Base-by-base conservation (phyloP, 495 filamentous ascomycete genomes). In the Penicillium diatomitis region DNA sequence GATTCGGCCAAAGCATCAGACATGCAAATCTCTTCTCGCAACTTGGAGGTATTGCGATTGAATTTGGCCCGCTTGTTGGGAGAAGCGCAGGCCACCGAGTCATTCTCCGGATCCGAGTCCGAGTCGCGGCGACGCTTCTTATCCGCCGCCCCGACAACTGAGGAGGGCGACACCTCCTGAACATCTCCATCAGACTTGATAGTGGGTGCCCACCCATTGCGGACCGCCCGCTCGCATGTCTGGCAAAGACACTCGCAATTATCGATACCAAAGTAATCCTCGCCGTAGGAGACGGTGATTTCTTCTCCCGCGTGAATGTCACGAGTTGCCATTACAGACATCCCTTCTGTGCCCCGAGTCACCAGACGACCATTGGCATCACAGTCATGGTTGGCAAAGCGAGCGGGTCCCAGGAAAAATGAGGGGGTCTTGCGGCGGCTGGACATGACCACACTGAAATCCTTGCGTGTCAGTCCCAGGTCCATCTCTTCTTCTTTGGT, bases 381-480 rank as follows among this genome's bases (percentile, higher is more conserved):
- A 64, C 92, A 99, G 65, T 99, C 92, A 65, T 99, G 92, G 57
- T 99, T 99, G 12, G 91, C 87, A 58, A 99, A 96, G 34, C 92
- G 82, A 37, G 94, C 92, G 12, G 92, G 92, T 2, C 92, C 92
- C 56, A 99, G 81, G 53, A 99, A 95, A 12, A 97, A 72, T 9
- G 86, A 90, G 6, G 90, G 84, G 10, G 80, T 83, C 61, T 92
- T 92, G 56, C 90, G 89, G 33, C 92, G 78, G 58, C 87, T 89
- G 50, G 90, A 95, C 63, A 95, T 84, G 40, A 99, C 89, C 44
- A 99, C 88, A 62, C 88, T 95, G 65, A 99, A 99, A 64, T 99
- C 92, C 55, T 87, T 87, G 50, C 88, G 80, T 28, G 80, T 83
- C 49, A 82, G 61, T 38, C 85, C 82, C 48, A 96, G 76, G 47